phyloP scores from a whole-genome alignment of 225 moss, liverwort and hornwort genomes.

The Polytrichum commune region DNA sequence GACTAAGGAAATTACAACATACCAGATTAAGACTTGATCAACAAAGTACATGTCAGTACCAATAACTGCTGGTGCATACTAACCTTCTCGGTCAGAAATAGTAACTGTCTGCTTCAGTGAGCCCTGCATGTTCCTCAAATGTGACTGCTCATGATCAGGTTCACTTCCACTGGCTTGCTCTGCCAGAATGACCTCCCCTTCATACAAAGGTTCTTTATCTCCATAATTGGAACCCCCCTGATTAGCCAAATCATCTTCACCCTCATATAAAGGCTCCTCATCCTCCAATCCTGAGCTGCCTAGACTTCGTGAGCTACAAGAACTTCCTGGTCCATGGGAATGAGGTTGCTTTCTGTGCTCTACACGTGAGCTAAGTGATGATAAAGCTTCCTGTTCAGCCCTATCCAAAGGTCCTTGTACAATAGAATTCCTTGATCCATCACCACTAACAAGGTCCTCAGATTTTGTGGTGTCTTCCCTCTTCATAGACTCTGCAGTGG shows the following conservation, averaged over 20 bases:
- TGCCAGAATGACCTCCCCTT: slow-evolving; percentile 66
- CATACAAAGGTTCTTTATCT: slow-evolving; percentile 61
- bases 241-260: slow-evolving; percentile 68
- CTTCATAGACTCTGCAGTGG: slow-evolving; percentile 13
- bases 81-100: slow-evolving; percentile 56
- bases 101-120: slow-evolving; percentile 30
- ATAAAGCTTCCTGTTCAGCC: slow-evolving; percentile 26
- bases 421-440: slow-evolving; percentile 34
- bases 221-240: slow-evolving; percentile 61
- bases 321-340: slow-evolving; percentile 57
- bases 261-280: slow-evolving; percentile 91
- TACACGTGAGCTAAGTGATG: slow-evolving; percentile 21
- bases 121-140: slow-evolving; percentile 40
- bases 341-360: slow-evolving; percentile 33
- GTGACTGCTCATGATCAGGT: slow-evolving; percentile 36
- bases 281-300: slow-evolving; percentile 84
- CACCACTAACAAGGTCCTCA: slow-evolving; percentile 12
- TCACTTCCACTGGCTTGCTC: slow-evolving; percentile 56
- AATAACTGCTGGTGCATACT: slow-evolving; percentile 15
- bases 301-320: slow-evolving; percentile 73
- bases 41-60: background rate
- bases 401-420: slow-evolving; percentile 31
- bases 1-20: too few species aligned
- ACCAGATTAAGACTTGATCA: background rate
- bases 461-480: slow-evolving; percentile 15